These are phyloP conservation scores for Prorocentrum cordatum DNA, from an alignment of 169 alveolate genomes.

Conservation along the genomic window DNA sequence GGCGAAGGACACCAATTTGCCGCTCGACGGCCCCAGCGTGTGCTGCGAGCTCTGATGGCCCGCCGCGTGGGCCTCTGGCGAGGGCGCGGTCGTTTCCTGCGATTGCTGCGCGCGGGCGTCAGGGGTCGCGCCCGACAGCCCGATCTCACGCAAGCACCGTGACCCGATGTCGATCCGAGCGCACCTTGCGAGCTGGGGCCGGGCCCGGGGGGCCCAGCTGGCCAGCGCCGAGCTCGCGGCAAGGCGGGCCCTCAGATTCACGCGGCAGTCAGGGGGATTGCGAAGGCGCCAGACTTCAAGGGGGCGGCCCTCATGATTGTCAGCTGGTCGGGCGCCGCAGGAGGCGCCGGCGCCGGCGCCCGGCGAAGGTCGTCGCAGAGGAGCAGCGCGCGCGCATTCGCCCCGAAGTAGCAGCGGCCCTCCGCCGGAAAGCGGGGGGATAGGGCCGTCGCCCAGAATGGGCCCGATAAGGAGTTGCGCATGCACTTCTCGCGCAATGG, in stretches of 20 bases:
- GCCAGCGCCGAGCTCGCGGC: not conserved
- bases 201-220: not conserved
- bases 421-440: not conserved
- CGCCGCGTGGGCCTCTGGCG: no score
- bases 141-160: no score
- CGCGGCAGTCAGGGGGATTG: not conserved
- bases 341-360: not conserved
- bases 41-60: no score
- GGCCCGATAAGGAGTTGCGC: not conserved
- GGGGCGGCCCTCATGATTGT: not conserved
- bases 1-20: no score
- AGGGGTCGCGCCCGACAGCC: no score
- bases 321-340: not conserved
- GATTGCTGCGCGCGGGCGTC: no score
- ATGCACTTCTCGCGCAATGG: no score
- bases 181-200: not conserved
- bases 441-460: not conserved
- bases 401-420: not conserved
- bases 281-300: not conserved
- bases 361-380: not conserved
- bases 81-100: no score
- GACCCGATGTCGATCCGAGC: no score
- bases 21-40: no score
- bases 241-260: not conserved
- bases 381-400: not conserved